Evolutionary conservation across 768 basidiomycete species (phyloP), one percentile per base, ranked within the genome.

Genomic region (Hericium alpestre): DNA sequence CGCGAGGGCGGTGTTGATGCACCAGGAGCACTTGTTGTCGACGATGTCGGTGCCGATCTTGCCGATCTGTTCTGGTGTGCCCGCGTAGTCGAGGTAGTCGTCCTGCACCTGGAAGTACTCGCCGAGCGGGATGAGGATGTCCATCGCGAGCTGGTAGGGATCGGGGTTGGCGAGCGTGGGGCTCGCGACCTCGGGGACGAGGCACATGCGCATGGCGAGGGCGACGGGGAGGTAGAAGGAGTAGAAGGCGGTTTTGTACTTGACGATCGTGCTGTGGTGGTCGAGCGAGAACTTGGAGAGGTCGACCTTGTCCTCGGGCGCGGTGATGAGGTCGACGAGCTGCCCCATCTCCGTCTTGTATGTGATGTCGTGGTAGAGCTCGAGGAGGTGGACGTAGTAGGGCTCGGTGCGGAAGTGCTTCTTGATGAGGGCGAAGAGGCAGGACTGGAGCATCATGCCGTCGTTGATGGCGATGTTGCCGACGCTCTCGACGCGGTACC

Each of bases 21-120:
- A 86, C 96, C 95, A 99, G 16, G 87, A 88, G 72, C 95, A 98
- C 74, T 99, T 99, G 82, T 97, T 97, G 72, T 99, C 95, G 58
- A 97, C 70, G 65, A 99, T 99, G 70, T 98, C 96, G 15, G 95
- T 98, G 20, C 95, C 96, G 58, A 99, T 84, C 74, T 99, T 98
- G 50, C 95, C 95, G 53, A 97, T 87, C 64, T 87, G 79, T 71
- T 93, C 93, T 0, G 93, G 91, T 8, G 89, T 81, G 4, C 86
- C 93, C 18, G 88, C 85, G 68, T 83, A 96, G 71, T 99, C 96
- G 65, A 98, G 82, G 72, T 86, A 97, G 72, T 98, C 95, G 68
- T 98, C 95, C 72, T 99, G 95, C 58, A 95, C 79, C 72, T 99
- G 95, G 84, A 98, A 98, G 74, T 98, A 99, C 71, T 96, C 93